Evolutionary conservation across 1,284 basidiomycete genomes (phyloP).

Genomic region (Leccinum fallax): DNA sequence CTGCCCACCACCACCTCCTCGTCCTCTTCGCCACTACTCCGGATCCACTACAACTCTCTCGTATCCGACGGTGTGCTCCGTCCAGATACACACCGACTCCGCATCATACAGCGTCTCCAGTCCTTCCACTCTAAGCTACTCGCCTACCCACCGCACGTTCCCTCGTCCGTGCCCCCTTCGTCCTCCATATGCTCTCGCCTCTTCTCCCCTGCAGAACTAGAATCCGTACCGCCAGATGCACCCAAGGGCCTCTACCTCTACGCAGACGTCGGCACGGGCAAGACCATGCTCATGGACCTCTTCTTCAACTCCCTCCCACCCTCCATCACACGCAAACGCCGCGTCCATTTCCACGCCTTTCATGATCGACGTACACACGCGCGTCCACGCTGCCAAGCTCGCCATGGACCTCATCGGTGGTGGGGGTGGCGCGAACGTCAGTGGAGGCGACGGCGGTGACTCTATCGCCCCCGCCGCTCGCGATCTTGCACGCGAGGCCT

Average conservation of each 20-base stretch:
- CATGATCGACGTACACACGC: conserved; percentile 98
- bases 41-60: conserved; percentile 71
- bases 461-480: conserved; percentile 88
- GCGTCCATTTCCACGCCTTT: conserved; percentile 97
- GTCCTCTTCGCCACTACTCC: conserved; percentile 47
- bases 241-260: conserved; percentile 96
- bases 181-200: conserved; percentile 54
- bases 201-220: conserved; percentile 52
- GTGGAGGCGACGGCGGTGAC: conserved; percentile 62
- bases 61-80: conserved; percentile 72
- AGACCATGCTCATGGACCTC: conserved; percentile 99
- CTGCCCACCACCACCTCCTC: not conserved
- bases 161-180: conserved; percentile 6
- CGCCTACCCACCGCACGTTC: conserved; percentile 70
- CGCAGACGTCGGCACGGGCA: conserved; percentile 96
- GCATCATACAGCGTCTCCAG: conserved; percentile 84
- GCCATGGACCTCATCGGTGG: conserved; percentile 55
- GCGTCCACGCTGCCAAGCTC: conserved; percentile 80
- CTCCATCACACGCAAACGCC: conserved; percentile 74
- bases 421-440: conserved; percentile 30
- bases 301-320: conserved; percentile 90
- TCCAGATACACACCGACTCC: conserved; percentile 83
- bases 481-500: conserved; percentile 84
- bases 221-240: conserved; percentile 49
- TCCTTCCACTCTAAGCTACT: conserved; percentile 75